Evolutionary conservation across 1,284 basidiomycete species (phyloP).

Genomic region (Coniferiporia sulphurascens): DNA sequence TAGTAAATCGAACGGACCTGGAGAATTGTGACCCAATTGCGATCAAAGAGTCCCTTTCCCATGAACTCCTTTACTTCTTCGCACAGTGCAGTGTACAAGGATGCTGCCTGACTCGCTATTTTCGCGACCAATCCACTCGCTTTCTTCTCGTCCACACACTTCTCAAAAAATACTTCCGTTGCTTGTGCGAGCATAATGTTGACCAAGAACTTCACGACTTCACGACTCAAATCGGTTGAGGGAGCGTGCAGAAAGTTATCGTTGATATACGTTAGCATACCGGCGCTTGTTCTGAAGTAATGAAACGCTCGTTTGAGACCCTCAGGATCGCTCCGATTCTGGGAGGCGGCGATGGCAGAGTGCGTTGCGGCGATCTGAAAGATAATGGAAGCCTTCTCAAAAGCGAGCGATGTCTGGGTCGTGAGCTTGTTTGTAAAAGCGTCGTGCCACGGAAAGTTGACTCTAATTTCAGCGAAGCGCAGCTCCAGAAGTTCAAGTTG

Average conservation of each 20-base stretch:
- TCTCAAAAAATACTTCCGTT: slow-evolving; percentile 95
- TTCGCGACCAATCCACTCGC: slow-evolving; percentile 75
- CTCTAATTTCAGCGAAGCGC: slow-evolving; percentile 93
- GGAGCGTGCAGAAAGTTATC: slow-evolving; percentile 99
- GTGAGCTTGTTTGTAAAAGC: slow-evolving; percentile 93
- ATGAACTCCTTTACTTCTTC: slow-evolving; percentile 96
- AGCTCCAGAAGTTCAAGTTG: slow-evolving; percentile 97
- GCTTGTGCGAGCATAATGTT: slow-evolving; percentile 88
- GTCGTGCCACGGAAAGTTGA: slow-evolving; percentile 95
- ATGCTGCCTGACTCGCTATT: slow-evolving; percentile 80
- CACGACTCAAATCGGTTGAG: slow-evolving; percentile 91
- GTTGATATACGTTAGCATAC: slow-evolving; percentile 98
- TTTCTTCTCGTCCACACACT: slow-evolving; percentile 90
- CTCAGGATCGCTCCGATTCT: slow-evolving; percentile 84
- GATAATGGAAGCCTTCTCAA: slow-evolving; percentile 96
- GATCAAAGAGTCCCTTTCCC: slow-evolving; percentile 91
- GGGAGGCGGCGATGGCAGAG: slow-evolving; percentile 81
- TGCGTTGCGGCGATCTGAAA: slow-evolving; percentile 96
- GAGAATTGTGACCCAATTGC: slow-evolving; percentile 88
- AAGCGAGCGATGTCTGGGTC: slow-evolving; percentile 94
- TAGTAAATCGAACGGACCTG: slow-evolving; percentile 48
- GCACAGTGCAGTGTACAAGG: slow-evolving; percentile 71
- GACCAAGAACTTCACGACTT: slow-evolving; percentile 91
- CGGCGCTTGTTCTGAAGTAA: slow-evolving; percentile 89
- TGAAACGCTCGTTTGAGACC: slow-evolving; percentile 95